These are phyloP conservation scores for Taphrina confusa DNA, from an alignment of 1,139 yeast genomes.

Conservation along the genomic window DNA sequence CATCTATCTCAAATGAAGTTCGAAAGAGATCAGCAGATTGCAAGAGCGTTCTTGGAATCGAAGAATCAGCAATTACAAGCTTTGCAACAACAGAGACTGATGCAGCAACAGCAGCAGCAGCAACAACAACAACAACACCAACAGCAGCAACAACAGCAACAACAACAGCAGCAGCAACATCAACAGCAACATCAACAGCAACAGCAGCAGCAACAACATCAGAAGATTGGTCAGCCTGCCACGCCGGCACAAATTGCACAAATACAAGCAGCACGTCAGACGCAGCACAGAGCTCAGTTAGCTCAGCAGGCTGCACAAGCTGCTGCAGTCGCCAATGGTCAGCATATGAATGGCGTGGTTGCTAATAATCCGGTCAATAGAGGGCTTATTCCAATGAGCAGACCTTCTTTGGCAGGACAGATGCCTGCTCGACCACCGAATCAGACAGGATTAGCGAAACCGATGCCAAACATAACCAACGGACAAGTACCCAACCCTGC, in stretches of 20 bases:
- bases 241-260: constrained; percentile 23
- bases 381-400: neutral
- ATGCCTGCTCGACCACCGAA: constrained; percentile 29
- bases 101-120: constrained; percentile 36
- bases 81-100: constrained; percentile 35
- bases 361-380: neutral
- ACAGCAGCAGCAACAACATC: constrained; percentile 69
- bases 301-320: constrained; percentile 41
- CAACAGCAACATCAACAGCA: constrained; percentile 63
- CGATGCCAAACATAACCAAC: constrained; percentile 1
- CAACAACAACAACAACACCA: constrained; percentile 43
- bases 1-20: constrained; percentile 77
- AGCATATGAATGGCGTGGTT: constrained; percentile 6
- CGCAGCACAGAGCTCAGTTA: constrained; percentile 13
- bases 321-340: constrained; percentile 36
- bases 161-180: constrained; percentile 46
- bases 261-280: constrained; percentile 18
- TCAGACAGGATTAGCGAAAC: neutral
- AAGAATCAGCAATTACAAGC: constrained; percentile 44
- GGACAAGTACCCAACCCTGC: constrained; percentile 38
- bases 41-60: constrained; percentile 66
- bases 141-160: constrained; percentile 49
- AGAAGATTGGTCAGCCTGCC: constrained; percentile 5
- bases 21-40: constrained; percentile 81
- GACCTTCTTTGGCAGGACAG: constrained; percentile 33